A percentile compares a stretch with the other conserved stretches of the same genome.
These are phyloP conservation scores for Phytopythium montanum DNA, from an alignment of 352 stramenopile genomes.

Conservation along the genomic window DNA sequence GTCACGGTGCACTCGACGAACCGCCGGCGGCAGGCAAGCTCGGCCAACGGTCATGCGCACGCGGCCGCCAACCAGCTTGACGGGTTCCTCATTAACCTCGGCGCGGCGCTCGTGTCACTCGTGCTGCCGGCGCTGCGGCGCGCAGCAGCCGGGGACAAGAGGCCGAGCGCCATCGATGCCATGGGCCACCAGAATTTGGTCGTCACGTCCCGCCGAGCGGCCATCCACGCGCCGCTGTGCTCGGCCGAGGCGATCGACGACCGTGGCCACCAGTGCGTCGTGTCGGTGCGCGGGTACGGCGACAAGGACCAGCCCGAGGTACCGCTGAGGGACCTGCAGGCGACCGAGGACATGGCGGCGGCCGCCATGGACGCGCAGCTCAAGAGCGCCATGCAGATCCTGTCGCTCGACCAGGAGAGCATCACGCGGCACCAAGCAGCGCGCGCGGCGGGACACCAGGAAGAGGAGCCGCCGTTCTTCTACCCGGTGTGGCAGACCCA, in stretches of 20 bases:
- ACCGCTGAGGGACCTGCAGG: neutral
- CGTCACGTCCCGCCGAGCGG: neutral
- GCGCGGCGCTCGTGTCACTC: slow-evolving; percentile 14
- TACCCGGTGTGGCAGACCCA: slow-evolving; percentile 31
- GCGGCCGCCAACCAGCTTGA: slow-evolving; percentile 38
- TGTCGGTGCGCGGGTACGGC: slow-evolving; percentile 25
- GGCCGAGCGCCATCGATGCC: slow-evolving; percentile 9
- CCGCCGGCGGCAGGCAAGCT: slow-evolving; percentile 34
- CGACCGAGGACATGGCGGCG: neutral
- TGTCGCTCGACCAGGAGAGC: slow-evolving; percentile 15
- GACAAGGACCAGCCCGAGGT: slow-evolving; percentile 10
- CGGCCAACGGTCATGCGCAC: slow-evolving; percentile 3
- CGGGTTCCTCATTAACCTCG: slow-evolving; percentile 49
- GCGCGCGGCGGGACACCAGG: neutral
- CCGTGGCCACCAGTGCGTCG: slow-evolving; percentile 22
- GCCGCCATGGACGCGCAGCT: neutral
- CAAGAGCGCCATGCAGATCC: slow-evolving; percentile 17
- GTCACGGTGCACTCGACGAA: slow-evolving; percentile 40
- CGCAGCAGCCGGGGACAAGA: slow-evolving; percentile 4
- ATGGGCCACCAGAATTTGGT: neutral
- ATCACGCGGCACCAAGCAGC: slow-evolving; percentile 8
- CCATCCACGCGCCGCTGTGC: neutral
- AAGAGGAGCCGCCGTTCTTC: slow-evolving; percentile 11
- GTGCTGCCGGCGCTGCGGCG: slow-evolving; percentile 15
- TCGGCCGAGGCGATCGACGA: neutral